A percentile compares a stretch with the other conserved stretches of the same genome.
Conservation (phyloP, 192 early-diverging fungal species). For the Coemansia biformis region DNA sequence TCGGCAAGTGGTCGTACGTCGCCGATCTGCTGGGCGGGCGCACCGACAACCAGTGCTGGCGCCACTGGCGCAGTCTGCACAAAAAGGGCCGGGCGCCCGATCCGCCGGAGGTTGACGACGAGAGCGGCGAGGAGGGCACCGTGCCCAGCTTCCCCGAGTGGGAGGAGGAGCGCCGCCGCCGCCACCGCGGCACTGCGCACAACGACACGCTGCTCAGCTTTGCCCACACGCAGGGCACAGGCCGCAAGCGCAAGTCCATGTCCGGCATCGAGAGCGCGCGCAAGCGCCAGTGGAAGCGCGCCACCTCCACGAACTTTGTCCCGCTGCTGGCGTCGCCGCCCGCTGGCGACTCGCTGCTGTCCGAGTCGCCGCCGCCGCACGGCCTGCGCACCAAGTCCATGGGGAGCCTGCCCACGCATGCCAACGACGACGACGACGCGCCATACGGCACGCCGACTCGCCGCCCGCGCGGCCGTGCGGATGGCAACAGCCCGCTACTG, state of each 20-base stretch:
- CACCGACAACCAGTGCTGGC: constrained; percentile 57
- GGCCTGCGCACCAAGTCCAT: constrained; percentile 13
- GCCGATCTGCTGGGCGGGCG: constrained; percentile 45
- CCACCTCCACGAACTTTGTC: constrained; percentile 44
- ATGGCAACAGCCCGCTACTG: not conserved
- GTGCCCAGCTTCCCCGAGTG: constrained; percentile 49
- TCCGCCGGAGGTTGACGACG: constrained; percentile 35
- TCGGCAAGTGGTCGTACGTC: constrained; percentile 58
- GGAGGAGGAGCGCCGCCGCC: constrained; percentile 38
- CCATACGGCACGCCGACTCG: constrained; percentile 15
- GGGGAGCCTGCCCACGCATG: constrained; percentile 3
- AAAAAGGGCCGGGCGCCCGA: constrained; percentile 44
- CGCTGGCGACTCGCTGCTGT: constrained; percentile 1
- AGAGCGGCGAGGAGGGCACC: constrained; percentile 44
- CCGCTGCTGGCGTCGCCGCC: constrained; percentile 37
- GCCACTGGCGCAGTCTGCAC: constrained; percentile 52
- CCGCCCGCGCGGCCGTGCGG: not conserved
- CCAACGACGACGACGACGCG: constrained; percentile 6
- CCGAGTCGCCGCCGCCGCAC: constrained; percentile 9
- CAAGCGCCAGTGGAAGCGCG: constrained; percentile 53
- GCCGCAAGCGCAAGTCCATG: constrained; percentile 50
- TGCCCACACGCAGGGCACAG: constrained; percentile 31
- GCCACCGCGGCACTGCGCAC: constrained; percentile 5
- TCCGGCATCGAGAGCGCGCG: constrained; percentile 50
- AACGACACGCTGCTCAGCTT: constrained; percentile 25